Conservation (phyloP, 2,329 filamentous ascomycete species). For the Rasamsonia emersonii region DNA sequence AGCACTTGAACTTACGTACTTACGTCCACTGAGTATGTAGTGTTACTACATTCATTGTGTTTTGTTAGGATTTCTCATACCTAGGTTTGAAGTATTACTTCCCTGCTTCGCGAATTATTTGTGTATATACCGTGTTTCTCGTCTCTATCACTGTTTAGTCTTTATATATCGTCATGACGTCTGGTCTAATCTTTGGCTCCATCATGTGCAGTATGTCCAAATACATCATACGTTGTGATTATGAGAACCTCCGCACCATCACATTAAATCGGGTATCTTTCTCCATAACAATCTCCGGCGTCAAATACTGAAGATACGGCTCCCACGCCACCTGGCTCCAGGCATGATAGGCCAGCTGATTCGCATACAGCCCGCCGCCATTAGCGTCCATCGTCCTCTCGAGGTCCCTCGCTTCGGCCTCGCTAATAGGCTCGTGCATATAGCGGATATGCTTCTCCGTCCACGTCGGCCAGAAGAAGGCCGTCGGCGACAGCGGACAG, state of each 20-base stretch:
- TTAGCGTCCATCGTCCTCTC: constrained; percentile 21
- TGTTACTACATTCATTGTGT: no score
- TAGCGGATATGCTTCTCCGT: constrained; percentile 31
- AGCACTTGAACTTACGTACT: no score
- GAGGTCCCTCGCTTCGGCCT: constrained; percentile 22
- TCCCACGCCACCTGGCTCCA: constrained; percentile 31
- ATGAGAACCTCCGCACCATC: constrained; percentile 18
- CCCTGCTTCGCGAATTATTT: no score
- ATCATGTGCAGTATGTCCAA: no score
- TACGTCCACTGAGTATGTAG: no score
- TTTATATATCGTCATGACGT: no score
- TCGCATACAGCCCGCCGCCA: constrained; percentile 25
- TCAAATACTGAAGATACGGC: constrained; percentile 25
- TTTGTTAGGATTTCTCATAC: no score
- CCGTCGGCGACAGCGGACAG: constrained; percentile 27
- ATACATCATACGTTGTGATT: no score
- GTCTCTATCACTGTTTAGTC: no score
- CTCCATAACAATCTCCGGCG: constrained; percentile 22
- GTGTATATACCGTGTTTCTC: no score
- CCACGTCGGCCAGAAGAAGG: constrained; percentile 37
- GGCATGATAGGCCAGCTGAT: constrained; percentile 32
- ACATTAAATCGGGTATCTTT: constrained; percentile 32
- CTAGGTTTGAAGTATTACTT: no score
- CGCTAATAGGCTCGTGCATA: constrained; percentile 28
- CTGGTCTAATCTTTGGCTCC: no score